Base-by-base conservation (phyloP, 148 eudicot genomes). In the Suaeda aralocaspica region DNA sequence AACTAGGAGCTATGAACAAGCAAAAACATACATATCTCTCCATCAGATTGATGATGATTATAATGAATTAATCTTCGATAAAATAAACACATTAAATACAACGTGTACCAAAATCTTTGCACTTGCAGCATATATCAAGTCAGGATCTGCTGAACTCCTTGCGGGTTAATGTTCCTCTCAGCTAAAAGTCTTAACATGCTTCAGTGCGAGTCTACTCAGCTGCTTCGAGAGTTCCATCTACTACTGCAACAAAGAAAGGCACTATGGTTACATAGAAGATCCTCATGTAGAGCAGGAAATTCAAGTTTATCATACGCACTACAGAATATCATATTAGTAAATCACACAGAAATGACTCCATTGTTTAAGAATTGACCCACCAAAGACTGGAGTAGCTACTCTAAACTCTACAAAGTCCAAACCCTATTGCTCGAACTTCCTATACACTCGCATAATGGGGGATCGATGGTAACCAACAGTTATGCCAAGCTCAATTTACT, bases 161-260 rank as follows among this genome's bases (percentile, higher is more conserved):
- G 58, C 52, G 16, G 60, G 60, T 71, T 66, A 71, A 33, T 59
- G n/a, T 52, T 42, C 50, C 36, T 57, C 65, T 30, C 48, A 53
- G 69, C 69, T 46, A 16, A 69, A n/a, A 52, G 24, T 36, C 46
- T 39, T 12, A 53, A 39, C 68, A 18, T 62, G 51, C 59, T 61
- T 36, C 41, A 36, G 41, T 36, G 41, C 41, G 4, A 19, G 15
- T 44, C 68, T 72, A 73, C 73, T 62, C 74, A 0, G 74, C 53
- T 33, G 59, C 72, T 78, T 78, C 81, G 9, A 70, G 16, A 68
- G 71, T 36, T 42, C 29, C 77, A 39, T 73, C 81, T 73, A 62
- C 71, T 36, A 66, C 16, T 48, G 18, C 2, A 61, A 6, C 52
- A 48, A 68, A 28, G 14, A 26, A 25, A 49, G 16, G 45, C 41